A percentile compares a stretch with the other conserved stretches of the same genome.
Conservation (phyloP, 192 early-diverging fungal species). For the Chytriomyces sp. region DNA sequence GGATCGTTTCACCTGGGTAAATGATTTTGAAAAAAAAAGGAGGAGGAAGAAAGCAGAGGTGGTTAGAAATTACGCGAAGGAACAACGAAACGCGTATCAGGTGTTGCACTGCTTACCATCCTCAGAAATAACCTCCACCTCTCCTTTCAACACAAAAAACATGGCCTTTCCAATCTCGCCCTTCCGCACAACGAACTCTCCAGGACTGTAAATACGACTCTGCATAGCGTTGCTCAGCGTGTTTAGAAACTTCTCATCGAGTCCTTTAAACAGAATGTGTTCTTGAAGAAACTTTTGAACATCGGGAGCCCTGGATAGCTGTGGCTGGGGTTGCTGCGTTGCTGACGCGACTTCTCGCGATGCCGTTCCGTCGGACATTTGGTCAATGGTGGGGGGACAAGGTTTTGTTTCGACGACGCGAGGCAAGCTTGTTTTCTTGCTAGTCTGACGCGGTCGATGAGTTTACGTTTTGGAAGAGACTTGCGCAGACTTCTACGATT, state of each 20-base stretch:
- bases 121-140: conserved; percentile 60
- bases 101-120: conserved; percentile 44
- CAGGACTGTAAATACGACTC: conserved; percentile 51
- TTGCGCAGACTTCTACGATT: no score
- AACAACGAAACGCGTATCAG: background rate
- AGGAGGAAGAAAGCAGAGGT: background rate
- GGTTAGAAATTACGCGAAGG: background rate
- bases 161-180: conserved; percentile 64
- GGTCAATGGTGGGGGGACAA: no score
- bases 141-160: conserved; percentile 60
- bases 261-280: conserved; percentile 54
- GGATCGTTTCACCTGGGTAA: conserved; percentile 50
- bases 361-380: no score
- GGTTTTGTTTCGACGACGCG: no score
- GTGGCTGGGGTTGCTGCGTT: no score
- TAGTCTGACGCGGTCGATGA: no score
- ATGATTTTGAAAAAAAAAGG: background rate
- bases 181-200: conserved; percentile 56
- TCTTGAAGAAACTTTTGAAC: conserved; percentile 47
- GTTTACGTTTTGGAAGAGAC: no score
- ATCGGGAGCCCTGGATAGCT: background rate
- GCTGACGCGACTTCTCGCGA: no score
- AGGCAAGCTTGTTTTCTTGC: no score
- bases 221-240: conserved; percentile 53
- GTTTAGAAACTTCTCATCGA: conserved; percentile 52